phyloP scores from a whole-genome alignment of 108 stramenopile genomes.

The Seminavis robusta region DNA sequence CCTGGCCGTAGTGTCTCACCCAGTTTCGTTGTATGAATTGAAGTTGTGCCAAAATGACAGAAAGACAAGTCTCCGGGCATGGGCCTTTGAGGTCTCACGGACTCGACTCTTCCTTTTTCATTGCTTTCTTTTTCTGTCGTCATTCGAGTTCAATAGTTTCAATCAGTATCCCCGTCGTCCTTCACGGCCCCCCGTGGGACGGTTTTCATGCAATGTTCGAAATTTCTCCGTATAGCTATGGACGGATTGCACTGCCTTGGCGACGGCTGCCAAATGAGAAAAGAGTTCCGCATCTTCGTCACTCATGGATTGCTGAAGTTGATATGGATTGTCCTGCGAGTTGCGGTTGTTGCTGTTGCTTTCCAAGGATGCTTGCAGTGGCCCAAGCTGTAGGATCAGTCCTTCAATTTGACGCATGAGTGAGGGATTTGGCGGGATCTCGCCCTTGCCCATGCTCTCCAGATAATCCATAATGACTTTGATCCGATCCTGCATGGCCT shows the following conservation, averaged over 20 bases:
- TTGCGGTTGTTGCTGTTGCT: conserved; percentile 1
- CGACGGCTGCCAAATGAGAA: conserved; percentile 52
- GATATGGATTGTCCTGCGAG: conserved; percentile 1
- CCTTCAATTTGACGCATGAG: conserved; percentile 28
- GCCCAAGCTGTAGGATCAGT: conserved; percentile 22
- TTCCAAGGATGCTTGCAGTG: conserved; percentile 16
- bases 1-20: no score
- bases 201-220: conserved; percentile 31
- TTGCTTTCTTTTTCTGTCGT: no score
- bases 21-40: no score
- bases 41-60: no score
- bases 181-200: conserved; percentile 1
- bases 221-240: conserved; percentile 73
- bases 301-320: conserved; percentile 32
- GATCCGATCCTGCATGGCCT: conserved; percentile 60
- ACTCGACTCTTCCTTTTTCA: no score
- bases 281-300: conserved; percentile 43
- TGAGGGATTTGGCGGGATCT: conserved; percentile 7
- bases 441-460: conserved; percentile 21
- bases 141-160: no score
- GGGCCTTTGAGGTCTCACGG: no score
- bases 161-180: no score
- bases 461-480: conserved; percentile 50
- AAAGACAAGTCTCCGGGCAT: no score
- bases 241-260: conserved; percentile 55